A percentile compares a stretch with the other conserved stretches of the same genome.
Conservation (phyloP, 2,329 filamentous ascomycete species). For the Diaporthe sp. region DNA sequence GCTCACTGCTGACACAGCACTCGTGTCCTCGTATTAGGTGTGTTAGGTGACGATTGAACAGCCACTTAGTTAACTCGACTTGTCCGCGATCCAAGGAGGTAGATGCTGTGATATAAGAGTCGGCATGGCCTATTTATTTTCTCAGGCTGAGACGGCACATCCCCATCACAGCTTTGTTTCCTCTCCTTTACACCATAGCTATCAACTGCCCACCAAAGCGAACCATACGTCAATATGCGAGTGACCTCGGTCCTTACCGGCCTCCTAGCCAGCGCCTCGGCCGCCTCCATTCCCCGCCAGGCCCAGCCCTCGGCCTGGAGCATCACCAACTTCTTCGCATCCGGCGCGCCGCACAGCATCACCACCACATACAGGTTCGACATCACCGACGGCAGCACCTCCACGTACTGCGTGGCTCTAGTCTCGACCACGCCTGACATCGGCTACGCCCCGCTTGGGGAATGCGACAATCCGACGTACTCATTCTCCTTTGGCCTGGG, state of each 20-base stretch:
- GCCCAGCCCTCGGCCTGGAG: neutral
- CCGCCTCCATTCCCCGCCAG: neutral
- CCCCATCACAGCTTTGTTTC: neutral
- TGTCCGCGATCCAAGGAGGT: neutral
- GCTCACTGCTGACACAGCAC: neutral
- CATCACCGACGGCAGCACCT: neutral
- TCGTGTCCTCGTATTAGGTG: neutral
- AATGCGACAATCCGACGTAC: neutral
- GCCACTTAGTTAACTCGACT: neutral
- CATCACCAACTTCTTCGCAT: slow-evolving; percentile 7
- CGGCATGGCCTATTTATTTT: neutral
- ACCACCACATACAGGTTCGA: neutral
- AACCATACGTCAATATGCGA: neutral
- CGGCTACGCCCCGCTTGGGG: neutral
- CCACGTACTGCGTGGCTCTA: neutral
- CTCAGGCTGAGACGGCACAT: neutral
- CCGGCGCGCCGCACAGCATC: neutral
- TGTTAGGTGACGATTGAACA: neutral
- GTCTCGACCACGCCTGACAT: neutral
- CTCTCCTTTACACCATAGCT: neutral
- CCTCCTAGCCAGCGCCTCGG: neutral
- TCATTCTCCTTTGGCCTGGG: neutral
- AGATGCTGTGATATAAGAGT: neutral
- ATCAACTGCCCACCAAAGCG: neutral
- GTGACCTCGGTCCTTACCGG: neutral